These are phyloP conservation scores for Beauveria pseudobassiana DNA, from an alignment of 2,329 filamentous ascomycete species.

Conservation along the genomic window DNA sequence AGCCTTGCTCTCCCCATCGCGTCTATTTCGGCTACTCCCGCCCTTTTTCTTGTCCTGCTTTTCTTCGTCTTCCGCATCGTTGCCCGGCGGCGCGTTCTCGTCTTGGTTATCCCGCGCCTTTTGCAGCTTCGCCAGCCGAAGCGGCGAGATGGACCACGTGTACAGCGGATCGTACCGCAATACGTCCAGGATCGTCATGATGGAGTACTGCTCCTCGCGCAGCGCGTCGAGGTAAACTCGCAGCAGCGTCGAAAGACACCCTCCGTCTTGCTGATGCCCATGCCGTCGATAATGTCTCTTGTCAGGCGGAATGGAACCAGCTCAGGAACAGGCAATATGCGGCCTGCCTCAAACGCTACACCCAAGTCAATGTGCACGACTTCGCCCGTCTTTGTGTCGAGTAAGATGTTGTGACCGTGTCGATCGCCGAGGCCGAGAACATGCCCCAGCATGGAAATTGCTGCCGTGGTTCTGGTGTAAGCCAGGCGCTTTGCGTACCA, in stretches of 20 bases:
- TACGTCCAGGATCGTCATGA: constrained; percentile 98
- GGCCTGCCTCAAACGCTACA: constrained; percentile 92
- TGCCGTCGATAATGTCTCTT: constrained; percentile 89
- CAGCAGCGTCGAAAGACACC: constrained; percentile 97
- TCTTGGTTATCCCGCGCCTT: constrained; percentile 49
- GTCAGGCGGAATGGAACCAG: constrained; percentile 93
- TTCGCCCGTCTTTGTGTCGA: constrained; percentile 84
- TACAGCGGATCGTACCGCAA: constrained; percentile 96
- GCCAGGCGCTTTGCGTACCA: constrained; percentile 88
- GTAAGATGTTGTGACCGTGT: constrained; percentile 92
- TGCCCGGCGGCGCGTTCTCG: constrained; percentile 23
- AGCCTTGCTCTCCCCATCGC: constrained; percentile 17
- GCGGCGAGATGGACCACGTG: constrained; percentile 81
- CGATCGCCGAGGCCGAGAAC: constrained; percentile 88
- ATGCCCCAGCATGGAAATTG: constrained; percentile 90
- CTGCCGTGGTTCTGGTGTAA: constrained; percentile 88
- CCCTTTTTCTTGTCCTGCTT: constrained; percentile 20
- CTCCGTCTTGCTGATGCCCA: constrained; percentile 92
- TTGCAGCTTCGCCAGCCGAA: constrained; percentile 57
- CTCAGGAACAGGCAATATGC: constrained; percentile 91
- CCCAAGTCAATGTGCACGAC: constrained; percentile 96
- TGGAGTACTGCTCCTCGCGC: constrained; percentile 89
- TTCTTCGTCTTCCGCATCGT: constrained; percentile 30
- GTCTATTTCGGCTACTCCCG: constrained; percentile 41
- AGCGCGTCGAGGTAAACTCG: constrained; percentile 95